Evolutionary conservation across 768 basidiomycete species (phyloP).

Genomic region (Candolleomyces eurysporus): DNA sequence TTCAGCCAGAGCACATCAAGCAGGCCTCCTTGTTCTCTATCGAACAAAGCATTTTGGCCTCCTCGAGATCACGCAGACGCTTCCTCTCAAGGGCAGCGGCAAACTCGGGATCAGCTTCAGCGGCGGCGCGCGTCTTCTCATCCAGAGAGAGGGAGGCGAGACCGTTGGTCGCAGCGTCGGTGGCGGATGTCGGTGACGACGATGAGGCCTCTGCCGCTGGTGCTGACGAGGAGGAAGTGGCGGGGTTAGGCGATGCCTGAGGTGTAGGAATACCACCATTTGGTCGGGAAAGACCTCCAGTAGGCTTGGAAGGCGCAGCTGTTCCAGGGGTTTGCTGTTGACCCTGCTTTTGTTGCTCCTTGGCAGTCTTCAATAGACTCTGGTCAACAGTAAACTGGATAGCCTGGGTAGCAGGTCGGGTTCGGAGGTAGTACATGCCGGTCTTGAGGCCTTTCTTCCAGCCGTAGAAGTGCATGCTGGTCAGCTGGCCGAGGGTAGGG

Average conservation of each 20-base stretch:
- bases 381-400: slow-evolving; percentile 98
- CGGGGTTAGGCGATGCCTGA: slow-evolving; percentile 15
- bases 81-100: slow-evolving; percentile 73
- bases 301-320: slow-evolving; percentile 25
- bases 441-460: slow-evolving; percentile 99
- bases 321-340: slow-evolving; percentile 23
- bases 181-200: slow-evolving; percentile 25
- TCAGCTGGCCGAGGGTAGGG: slow-evolving; percentile 89
- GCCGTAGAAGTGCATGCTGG: slow-evolving; percentile 98
- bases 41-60: slow-evolving; percentile 80
- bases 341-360: slow-evolving; percentile 41
- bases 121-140: slow-evolving; percentile 50
- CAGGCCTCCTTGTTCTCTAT: slow-evolving; percentile 94
- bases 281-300: slow-evolving; percentile 18
- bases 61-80: slow-evolving; percentile 72
- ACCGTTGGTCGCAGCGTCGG: slow-evolving; percentile 18
- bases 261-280: slow-evolving; percentile 25
- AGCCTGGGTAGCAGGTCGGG: slow-evolving; percentile 90
- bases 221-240: slow-evolving; percentile 11
- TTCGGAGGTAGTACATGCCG: slow-evolving; percentile 97
- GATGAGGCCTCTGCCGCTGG: slow-evolving; percentile 15
- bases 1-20: slow-evolving; percentile 84
- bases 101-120: slow-evolving; percentile 67
- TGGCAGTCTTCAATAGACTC: slow-evolving; percentile 64
- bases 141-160: slow-evolving; percentile 41